Evolutionary conservation across 1,284 basidiomycete species (phyloP), one percentile per base, ranked within the genome.

Genomic region (Cutaneotrichosporon sp.): DNA sequence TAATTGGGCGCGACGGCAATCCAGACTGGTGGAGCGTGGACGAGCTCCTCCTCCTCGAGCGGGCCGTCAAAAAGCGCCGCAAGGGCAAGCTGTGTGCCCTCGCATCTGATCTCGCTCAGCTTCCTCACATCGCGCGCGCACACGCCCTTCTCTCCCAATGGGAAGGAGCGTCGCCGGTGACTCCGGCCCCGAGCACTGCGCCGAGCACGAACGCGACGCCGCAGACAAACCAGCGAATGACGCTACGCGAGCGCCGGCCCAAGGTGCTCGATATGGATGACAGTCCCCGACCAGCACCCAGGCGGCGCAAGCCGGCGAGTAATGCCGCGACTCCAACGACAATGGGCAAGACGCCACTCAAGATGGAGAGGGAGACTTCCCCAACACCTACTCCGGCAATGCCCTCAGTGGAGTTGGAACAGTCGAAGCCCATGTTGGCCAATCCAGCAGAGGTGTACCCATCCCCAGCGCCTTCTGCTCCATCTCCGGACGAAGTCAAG

Each of bases 21-120:
- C 75, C 81, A 39, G 68, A 64, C 0, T 91, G 88, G 88, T 91
- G 88, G 89, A 77, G 63, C 35, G 62, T 80, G 7, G 77, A 80
- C 16, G 86, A 87, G 54, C 77, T 92, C 5, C 62, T 71, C 6
- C 51, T 90, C 85, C 77, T 90, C 20, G 87, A 91, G 66, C 83
- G 83, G 51, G 80, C 80, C 0, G 53, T 49, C 12, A 81, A 79
- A 12, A 87, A 86, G 69, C 47, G 54, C 54, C 64, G 66, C 27
- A 65, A 65, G 41, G 71, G 71, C 29, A 84, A 83, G 67, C 56
- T 74, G 34, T 61, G 62, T 14, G 60, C 69, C 74, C 81, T 41
- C 76, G 81, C 49, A 75, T 77, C 27, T 76, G 81, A 54, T 70
- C 78, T 55, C 59, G 68, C 27, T 77, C 79, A 11, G 59, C 79